Evolutionary conservation across 2,329 filamentous ascomycete genomes (phyloP).

Genomic region (Sarocladiaceae sp.): DNA sequence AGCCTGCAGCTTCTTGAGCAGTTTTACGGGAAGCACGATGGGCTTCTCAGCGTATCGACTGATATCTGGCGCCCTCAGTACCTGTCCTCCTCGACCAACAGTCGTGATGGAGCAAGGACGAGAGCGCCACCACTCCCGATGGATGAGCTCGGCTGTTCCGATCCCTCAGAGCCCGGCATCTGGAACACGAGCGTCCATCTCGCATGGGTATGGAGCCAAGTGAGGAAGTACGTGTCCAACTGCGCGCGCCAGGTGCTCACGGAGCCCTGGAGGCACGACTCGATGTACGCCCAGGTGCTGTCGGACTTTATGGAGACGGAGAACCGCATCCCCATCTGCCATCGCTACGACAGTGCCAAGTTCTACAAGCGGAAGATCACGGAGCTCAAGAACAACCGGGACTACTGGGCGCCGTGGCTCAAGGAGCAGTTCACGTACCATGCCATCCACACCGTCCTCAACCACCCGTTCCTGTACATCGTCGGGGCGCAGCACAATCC

Average conservation of each 20-base stretch:
- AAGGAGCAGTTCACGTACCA: conserved; percentile 49
- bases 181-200: conserved; percentile 44
- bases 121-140: conserved; percentile 35
- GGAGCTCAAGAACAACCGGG: conserved; percentile 35
- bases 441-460: conserved; percentile 42
- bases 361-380: conserved; percentile 43
- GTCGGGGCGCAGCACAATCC: conserved; percentile 44
- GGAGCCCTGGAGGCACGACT: conserved; percentile 46
- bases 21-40: conserved; percentile 40
- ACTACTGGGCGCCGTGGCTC: conserved; percentile 47
- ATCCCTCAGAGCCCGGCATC: conserved; percentile 36
- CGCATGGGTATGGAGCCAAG: conserved; percentile 45
- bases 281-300: conserved; percentile 42
- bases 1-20: conserved; percentile 44
- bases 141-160: conserved; percentile 36
- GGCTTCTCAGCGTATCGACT: conserved; percentile 33
- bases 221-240: conserved; percentile 39
- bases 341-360: conserved; percentile 45
- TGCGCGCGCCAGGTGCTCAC: conserved; percentile 39
- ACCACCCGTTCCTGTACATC: conserved; percentile 48
- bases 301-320: conserved; percentile 47
- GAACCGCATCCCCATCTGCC: conserved; percentile 40
- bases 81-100: conserved; percentile 16
- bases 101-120: conserved; percentile 20
- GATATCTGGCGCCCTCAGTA: conserved; percentile 34